Evolutionary conservation across 176 grass and related monocot species (phyloP).

Genomic region (Oryza meridionalis): DNA sequence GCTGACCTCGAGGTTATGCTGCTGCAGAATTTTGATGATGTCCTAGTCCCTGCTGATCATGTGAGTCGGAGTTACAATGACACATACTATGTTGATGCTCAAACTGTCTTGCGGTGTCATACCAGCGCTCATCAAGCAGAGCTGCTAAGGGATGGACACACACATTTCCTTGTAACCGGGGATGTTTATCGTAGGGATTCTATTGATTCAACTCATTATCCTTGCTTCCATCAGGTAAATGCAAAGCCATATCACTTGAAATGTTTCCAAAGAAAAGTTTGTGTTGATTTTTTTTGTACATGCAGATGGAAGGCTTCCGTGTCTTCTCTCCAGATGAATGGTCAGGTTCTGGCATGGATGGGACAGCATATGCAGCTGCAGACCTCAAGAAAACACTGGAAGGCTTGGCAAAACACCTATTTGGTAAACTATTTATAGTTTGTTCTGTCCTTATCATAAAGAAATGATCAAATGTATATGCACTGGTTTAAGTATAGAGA

Average conservation of each 20-base stretch:
- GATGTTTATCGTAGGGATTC: constrained; percentile 98
- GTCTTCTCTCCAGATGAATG: constrained; percentile 88
- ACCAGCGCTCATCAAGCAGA: constrained; percentile 98
- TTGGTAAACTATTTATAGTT: constrained; percentile 57
- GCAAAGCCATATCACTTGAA: constrained; percentile 3
- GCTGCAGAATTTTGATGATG: constrained; percentile 90
- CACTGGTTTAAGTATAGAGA: constrained; percentile 16
- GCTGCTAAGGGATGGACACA: constrained; percentile 81
- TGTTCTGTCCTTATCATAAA: constrained; percentile 8
- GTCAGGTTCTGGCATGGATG: constrained; percentile 78
- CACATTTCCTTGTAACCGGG: constrained; percentile 91
- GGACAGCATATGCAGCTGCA: constrained; percentile 71
- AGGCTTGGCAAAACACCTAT: constrained; percentile 91
- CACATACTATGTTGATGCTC: constrained; percentile 84
- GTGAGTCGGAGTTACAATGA: constrained; percentile 97
- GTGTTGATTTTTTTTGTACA: constrained; percentile 15
- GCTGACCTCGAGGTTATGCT: constrained; percentile 31
- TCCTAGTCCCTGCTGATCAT: constrained; percentile 88
- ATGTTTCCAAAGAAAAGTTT: not conserved
- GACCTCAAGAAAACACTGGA: constrained; percentile 89
- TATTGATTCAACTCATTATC: constrained; percentile 97
- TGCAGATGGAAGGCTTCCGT: constrained; percentile 91
- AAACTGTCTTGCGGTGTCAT: constrained; percentile 82
- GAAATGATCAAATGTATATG: not conserved
- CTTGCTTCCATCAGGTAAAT: constrained; percentile 89